Percentiles rank a stretch among this genome's conserved stretches.
Evolutionary conservation across 768 basidiomycete species (phyloP).

Genomic region (Termitomyces sp.): DNA sequence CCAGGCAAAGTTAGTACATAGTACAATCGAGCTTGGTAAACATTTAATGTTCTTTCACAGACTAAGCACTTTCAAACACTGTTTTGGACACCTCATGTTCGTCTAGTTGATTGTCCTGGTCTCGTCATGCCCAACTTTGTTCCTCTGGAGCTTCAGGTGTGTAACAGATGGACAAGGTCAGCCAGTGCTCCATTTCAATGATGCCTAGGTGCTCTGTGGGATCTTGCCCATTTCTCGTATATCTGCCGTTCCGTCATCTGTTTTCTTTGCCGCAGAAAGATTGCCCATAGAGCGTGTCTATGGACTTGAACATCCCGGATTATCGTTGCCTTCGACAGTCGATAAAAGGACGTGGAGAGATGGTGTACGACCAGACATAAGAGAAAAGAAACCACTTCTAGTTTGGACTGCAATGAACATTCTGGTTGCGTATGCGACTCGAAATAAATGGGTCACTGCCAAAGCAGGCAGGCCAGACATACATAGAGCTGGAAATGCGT

Average conservation of each 20-base stretch:
- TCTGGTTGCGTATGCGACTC: slow-evolving; percentile 68
- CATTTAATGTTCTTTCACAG: slow-evolving; percentile 34
- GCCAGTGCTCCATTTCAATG: slow-evolving; percentile 2
- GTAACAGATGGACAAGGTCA: slow-evolving; percentile 8
- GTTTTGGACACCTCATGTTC: slow-evolving; percentile 81
- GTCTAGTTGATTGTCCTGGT: slow-evolving; percentile 93
- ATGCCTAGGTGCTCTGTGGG: slow-evolving; percentile 55
- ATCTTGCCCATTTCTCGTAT: slow-evolving; percentile 79
- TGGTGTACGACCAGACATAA: slow-evolving; percentile 27
- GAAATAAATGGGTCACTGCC: slow-evolving; percentile 85
- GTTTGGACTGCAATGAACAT: slow-evolving; percentile 87
- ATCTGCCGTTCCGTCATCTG: slow-evolving; percentile 78
- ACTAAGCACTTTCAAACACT: slow-evolving; percentile 96
- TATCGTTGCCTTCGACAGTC: slow-evolving; percentile 27
- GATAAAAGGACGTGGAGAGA: slow-evolving; percentile 82
- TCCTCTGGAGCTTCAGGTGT: slow-evolving; percentile 79
- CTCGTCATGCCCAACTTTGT: slow-evolving; percentile 84
- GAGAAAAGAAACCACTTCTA: slow-evolving; percentile 8
- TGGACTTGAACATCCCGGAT: slow-evolving; percentile 47
- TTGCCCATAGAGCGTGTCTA: slow-evolving; percentile 77
- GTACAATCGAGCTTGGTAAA: background rate
- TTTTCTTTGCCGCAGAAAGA: slow-evolving; percentile 59
- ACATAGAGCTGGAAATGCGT: slow-evolving; percentile 84
- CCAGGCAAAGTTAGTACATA: slow-evolving; percentile 76
- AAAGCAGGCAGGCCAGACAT: slow-evolving; percentile 87